Evolutionary conservation across 441 rosid species (phyloP).

Genomic region (Macaranga tanarius): DNA sequence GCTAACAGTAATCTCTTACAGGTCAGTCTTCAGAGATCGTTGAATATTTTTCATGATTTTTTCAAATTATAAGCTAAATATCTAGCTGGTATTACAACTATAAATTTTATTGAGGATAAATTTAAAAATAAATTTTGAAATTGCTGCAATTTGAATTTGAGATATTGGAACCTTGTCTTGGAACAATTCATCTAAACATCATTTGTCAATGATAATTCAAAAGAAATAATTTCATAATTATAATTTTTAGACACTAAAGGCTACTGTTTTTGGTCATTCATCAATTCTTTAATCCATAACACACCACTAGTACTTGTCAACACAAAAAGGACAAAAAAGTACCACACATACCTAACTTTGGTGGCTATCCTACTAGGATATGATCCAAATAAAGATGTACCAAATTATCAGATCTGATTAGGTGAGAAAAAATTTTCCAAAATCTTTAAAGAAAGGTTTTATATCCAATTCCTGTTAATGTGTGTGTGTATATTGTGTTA

Average conservation of each 20-base stretch:
- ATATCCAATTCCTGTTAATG: constrained; percentile 13
- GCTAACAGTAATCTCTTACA: too few species aligned
- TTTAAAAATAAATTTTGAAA: too few species aligned
- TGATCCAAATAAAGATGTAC: not conserved
- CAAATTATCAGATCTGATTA: constrained; percentile 26
- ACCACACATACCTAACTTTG: constrained; percentile 23
- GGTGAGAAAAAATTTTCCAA: constrained; percentile 16
- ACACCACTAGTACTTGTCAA: constrained; percentile 17
- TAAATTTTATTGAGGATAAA: too few species aligned
- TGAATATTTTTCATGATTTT: too few species aligned
- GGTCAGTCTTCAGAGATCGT: too few species aligned
- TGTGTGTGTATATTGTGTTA: not conserved
- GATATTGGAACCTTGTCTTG: too few species aligned
- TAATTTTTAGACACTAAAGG: not conserved
- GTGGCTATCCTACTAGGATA: constrained; percentile 20
- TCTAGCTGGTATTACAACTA: too few species aligned
- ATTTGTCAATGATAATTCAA: not conserved
- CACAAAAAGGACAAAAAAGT: constrained; percentile 32
- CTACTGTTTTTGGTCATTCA: not conserved
- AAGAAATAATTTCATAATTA: not conserved
- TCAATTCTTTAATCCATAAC: constrained; percentile 14
- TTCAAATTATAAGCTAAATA: too few species aligned
- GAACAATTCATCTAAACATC: too few species aligned
- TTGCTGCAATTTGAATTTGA: too few species aligned
- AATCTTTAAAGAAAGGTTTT: constrained; percentile 9